A percentile compares a stretch with the other conserved stretches of the same genome.
Evolutionary conservation across 2,329 filamentous ascomycete species (phyloP).

Genomic region (Rhynchosporium secalis): DNA sequence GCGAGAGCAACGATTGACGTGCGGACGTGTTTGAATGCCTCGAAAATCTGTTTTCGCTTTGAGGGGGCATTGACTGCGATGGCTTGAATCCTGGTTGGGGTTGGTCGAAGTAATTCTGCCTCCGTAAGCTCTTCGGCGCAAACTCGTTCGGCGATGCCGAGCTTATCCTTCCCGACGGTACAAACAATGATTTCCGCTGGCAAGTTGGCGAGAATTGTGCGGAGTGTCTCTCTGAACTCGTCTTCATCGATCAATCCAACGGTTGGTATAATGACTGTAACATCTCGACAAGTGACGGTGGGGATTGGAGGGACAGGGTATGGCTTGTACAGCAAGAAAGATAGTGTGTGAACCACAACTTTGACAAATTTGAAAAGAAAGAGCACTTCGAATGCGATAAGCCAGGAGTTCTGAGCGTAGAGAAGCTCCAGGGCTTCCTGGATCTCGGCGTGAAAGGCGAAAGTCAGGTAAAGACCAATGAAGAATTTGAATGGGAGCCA

Average conservation of each 20-base stretch:
- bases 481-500: conserved; percentile 8
- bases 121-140: not conserved
- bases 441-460: not conserved
- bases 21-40: conserved; percentile 18
- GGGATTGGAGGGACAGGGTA: conserved; percentile 7
- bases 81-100: not conserved
- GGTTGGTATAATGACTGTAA: conserved; percentile 32
- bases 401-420: conserved; percentile 1
- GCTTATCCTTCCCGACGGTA: conserved; percentile 22
- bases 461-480: not conserved
- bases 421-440: not conserved
- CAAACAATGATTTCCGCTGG: conserved; percentile 27
- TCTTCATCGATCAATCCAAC: conserved; percentile 22
- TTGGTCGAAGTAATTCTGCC: not conserved
- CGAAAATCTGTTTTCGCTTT: conserved; percentile 28
- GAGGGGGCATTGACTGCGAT: conserved; percentile 3
- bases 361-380: conserved; percentile 30
- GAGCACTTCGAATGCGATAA: conserved; percentile 18
- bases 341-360: conserved; percentile 26
- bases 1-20: conserved; percentile 26
- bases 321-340: conserved; percentile 21
- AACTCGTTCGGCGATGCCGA: not conserved
- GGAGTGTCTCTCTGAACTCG: conserved; percentile 21
- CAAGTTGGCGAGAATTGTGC: conserved; percentile 19
- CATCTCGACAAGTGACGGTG: conserved; percentile 20